Evolutionary conservation across 495 filamentous ascomycete species (phyloP), one percentile per base, ranked within the genome.

Genomic region (Penicillium angulare): DNA sequence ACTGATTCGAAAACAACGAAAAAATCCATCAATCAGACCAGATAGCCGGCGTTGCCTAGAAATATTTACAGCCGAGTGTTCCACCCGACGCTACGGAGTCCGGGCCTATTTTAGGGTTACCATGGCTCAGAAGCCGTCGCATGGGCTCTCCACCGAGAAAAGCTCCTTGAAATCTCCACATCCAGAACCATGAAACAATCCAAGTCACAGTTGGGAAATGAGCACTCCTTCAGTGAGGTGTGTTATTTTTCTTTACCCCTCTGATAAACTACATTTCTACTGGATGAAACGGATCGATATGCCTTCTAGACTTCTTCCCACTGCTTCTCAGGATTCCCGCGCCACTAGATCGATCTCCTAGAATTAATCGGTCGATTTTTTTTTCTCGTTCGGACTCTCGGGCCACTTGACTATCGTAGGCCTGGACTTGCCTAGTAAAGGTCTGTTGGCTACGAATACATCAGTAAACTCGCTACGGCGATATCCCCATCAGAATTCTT

Each of bases 131-230:
- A 16, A 39, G 13, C 45, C 39, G 43, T 40, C 32, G 13, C 40
- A 16, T 9, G 35, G 23, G 5, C 42, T 20, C 34, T 40, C 50
- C 33, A 46, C 45, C 39, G 29, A 20, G 36, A 5, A 29, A 39
- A 52, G 44, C 54, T 57, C 54, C 54, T 57, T 41, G 49, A 57
- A 57, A 46, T 57, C 54, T 57, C 54, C 54, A 57, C 54, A 57
- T 52, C n/a, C 32, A 23, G 39, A 26, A 35, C 45, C 29, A 47
- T 55, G 56, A 59, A 55, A 54, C 51, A 59, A 17, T 44, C 17
- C 45, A 36, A 38, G 55, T 57, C 41, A 43, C 55, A 57, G 44
- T 41, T 50, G 49, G 52, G 45, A 52, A 53, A 53, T 57, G 49
- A 57, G 41, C 24, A 13, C 32, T 53, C 49, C 13, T 22, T 6